Conservation (phyloP, 2,329 filamentous ascomycete species). For the Colletotrichum trifolii region DNA sequence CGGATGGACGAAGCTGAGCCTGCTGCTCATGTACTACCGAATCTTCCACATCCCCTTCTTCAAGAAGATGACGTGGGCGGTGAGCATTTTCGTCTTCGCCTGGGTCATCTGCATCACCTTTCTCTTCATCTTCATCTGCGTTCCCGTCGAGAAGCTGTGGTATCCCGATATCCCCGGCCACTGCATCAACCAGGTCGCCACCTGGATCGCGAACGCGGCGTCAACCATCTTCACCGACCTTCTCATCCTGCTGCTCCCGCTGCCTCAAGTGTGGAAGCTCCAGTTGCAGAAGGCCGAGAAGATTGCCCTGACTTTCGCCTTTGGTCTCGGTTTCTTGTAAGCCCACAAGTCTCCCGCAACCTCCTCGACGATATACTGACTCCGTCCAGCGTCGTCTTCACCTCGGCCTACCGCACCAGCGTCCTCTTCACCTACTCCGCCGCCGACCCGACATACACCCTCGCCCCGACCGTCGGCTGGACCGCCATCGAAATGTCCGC, state of each 20-base stretch:
- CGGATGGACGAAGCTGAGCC: conserved; percentile 60
- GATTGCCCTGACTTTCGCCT: conserved; percentile 56
- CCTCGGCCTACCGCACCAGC: conserved; percentile 59
- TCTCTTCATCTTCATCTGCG: conserved; percentile 64
- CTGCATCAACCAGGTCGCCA: conserved; percentile 61
- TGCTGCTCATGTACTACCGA: conserved; percentile 64
- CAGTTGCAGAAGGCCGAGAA: conserved; percentile 55
- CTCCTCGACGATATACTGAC: background rate
- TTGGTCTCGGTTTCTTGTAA: conserved; percentile 57
- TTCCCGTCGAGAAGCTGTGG: conserved; percentile 62
- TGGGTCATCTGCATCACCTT: conserved; percentile 62
- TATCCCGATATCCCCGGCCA: conserved; percentile 54
- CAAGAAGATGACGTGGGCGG: conserved; percentile 52
- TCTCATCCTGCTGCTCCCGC: conserved; percentile 56
- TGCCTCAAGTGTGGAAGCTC: conserved; percentile 58
- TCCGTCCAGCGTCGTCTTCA: conserved; percentile 54
- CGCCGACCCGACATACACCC: conserved; percentile 56
- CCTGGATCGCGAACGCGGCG: conserved; percentile 61
- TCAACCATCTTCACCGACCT: conserved; percentile 60
- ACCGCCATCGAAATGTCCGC: conserved; percentile 60
- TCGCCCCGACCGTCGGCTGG: conserved; percentile 59
- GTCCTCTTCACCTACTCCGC: conserved; percentile 57
- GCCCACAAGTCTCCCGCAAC: conserved; percentile 30
- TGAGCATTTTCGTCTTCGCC: conserved; percentile 55
- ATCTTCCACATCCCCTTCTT: conserved; percentile 60